Evolutionary conservation across 1,284 basidiomycete genomes (phyloP).

Genomic region (Cutaneotrichosporon sp.): DNA sequence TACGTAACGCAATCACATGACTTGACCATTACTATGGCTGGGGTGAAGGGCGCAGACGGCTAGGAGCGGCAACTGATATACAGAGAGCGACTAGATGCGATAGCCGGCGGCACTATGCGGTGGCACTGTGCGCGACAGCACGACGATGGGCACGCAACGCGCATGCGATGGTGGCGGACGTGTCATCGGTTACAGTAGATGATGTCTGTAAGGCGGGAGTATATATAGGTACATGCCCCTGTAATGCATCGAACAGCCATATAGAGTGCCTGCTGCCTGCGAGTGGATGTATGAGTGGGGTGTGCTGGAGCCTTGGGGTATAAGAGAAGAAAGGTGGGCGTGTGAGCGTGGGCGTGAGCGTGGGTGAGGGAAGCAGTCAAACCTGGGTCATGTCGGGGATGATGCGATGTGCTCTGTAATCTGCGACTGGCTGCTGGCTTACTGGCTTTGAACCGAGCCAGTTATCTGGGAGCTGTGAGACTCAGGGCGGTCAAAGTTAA

Average conservation of each 20-base stretch:
- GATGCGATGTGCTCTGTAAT: no score
- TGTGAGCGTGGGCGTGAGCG: no score
- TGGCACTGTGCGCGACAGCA: background rate
- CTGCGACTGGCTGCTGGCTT: no score
- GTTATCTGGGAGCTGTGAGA: no score
- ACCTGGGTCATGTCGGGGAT: no score
- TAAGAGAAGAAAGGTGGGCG: no score
- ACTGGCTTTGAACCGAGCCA: no score
- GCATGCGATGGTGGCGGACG: background rate
- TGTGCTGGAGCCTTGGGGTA: no score
- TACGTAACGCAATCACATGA: slow-evolving; percentile 22
- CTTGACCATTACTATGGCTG: no score
- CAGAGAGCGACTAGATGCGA: slow-evolving; percentile 3
- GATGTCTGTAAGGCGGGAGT: slow-evolving; percentile 5
- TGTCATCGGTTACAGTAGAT: background rate
- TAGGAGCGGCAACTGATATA: background rate
- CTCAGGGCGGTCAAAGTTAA: no score
- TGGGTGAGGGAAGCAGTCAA: no score
- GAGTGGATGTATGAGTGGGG: no score
- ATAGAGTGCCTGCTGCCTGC: background rate
- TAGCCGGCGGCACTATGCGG: background rate
- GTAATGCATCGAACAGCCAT: slow-evolving; percentile 15
- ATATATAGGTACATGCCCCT: slow-evolving; percentile 13
- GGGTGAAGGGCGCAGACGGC: background rate
- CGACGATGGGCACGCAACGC: background rate